Base-by-base conservation (phyloP, 176 grass and related monocot species). In the Lolium multiflorum region DNA sequence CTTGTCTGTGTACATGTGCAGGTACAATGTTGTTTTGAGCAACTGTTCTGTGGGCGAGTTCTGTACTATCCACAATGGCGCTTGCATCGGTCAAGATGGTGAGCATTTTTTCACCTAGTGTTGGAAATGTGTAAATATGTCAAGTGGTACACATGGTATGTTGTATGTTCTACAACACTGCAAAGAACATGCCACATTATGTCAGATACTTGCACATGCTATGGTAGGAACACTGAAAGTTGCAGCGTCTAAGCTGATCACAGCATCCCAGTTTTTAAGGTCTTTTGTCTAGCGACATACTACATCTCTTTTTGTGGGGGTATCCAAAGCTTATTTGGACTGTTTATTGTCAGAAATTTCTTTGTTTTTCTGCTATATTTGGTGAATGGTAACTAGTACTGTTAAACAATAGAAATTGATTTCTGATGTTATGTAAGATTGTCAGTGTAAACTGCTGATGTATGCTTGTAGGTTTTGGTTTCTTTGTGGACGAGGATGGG, bases 71-170 rank as follows among this genome's bases (percentile, higher is more conserved):
- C 90, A 98, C 64, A 93, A 91, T 84, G 93, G 96, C 18, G 88
- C 86, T 43, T 96, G 90, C 72, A 84, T 98, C 74, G 96, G 96
- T 74, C 96, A 98, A 85, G 96, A 98, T 84, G 93, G 96, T 98
- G 75, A 81, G 91, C 38, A 56, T 56, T 1, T 56, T 2, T 56
- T 56, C 52, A 56, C 52, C 52, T 56, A 56, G 16, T 56, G 52
- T 38, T 31, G 28, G 28, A 31, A 31, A 31, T 31, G 28, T 79
- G 38, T 44, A 72, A 71, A 35, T 16, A 39, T 20, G 11, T 24
- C 20, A 49, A 46, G 14, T 0, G 1, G 1, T 41, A 18, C 26
- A 13, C 35, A 57, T 66, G n/a, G 28, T 31, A 31, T 31, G 28
- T 31, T 31, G 44, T 26, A 56, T 67, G 70, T 52, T 54, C 20